Evolutionary conservation across 2,329 filamentous ascomycete genomes (phyloP).

Genomic region (Alternaria ventricosa): DNA sequence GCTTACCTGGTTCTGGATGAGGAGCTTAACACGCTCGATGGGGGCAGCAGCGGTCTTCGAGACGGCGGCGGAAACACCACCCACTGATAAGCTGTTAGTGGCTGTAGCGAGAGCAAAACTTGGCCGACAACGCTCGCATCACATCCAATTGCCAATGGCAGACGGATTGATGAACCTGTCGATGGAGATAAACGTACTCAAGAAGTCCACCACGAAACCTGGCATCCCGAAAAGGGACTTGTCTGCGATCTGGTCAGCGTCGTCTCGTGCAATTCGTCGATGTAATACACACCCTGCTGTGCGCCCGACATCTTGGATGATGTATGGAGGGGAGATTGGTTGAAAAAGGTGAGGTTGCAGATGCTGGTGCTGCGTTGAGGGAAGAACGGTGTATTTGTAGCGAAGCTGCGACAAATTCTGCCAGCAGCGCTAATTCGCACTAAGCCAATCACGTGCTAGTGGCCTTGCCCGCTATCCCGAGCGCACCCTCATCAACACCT

Average conservation of each 20-base stretch:
- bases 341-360: slow-evolving; percentile 25
- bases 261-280: neutral
- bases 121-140: slow-evolving; percentile 15
- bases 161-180: slow-evolving; percentile 24
- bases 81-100: slow-evolving; percentile 69
- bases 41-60: slow-evolving; percentile 99
- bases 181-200: slow-evolving; percentile 75
- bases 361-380: slow-evolving; percentile 25
- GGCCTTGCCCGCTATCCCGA: slow-evolving; percentile 24
- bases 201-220: slow-evolving; percentile 95
- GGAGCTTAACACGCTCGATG: slow-evolving; percentile 99
- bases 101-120: slow-evolving; percentile 16
- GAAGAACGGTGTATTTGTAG: slow-evolving; percentile 33
- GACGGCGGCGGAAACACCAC: slow-evolving; percentile 99
- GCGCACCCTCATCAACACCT: slow-evolving; percentile 29
- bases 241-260: neutral
- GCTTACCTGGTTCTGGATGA: slow-evolving; percentile 99
- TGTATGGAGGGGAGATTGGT: slow-evolving; percentile 27
- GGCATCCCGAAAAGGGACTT: slow-evolving; percentile 55
- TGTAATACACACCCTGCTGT: slow-evolving; percentile 5
- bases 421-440: slow-evolving; percentile 33
- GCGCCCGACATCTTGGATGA: slow-evolving; percentile 18
- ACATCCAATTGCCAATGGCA: slow-evolving; percentile 31
- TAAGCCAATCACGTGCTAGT: slow-evolving; percentile 24
- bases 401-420: slow-evolving; percentile 27